Conservation (phyloP, 306 rosid genomes). For the Rosa lucieae region DNA sequence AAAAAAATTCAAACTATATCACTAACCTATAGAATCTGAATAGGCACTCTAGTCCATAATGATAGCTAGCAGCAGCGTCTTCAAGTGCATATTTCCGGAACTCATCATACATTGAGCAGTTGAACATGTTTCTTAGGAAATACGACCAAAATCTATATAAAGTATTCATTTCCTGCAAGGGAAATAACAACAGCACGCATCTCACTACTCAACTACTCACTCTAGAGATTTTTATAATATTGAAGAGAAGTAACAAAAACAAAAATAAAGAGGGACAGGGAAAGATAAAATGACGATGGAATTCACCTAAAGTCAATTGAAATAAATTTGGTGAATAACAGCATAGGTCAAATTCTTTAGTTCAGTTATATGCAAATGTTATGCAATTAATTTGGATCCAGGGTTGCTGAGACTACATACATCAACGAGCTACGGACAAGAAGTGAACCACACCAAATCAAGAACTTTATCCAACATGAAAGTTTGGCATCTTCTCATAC, state of each 20-base stretch:
- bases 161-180: constrained; percentile 94
- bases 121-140: constrained; percentile 81
- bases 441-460: background rate
- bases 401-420: background rate
- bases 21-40: constrained; percentile 90
- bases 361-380: background rate
- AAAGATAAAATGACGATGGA: background rate
- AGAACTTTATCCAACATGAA: constrained; percentile 7
- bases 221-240: constrained; percentile 11
- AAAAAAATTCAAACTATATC: background rate
- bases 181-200: constrained; percentile 9
- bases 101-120: constrained; percentile 75
- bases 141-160: constrained; percentile 87
- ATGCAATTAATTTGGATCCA: background rate
- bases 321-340: background rate
- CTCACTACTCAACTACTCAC: constrained; percentile 5
- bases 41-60: constrained; percentile 96
- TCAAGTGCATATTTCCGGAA: constrained; percentile 82
- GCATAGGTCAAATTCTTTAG: background rate
- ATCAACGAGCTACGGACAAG: background rate
- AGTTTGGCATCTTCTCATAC: too few relatives aligned
- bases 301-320: background rate
- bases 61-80: constrained; percentile 85
- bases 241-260: constrained; percentile 10
- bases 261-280: background rate